phyloP scores from a whole-genome alignment of 345 rosid genomes.

The Corchorus olitorius region DNA sequence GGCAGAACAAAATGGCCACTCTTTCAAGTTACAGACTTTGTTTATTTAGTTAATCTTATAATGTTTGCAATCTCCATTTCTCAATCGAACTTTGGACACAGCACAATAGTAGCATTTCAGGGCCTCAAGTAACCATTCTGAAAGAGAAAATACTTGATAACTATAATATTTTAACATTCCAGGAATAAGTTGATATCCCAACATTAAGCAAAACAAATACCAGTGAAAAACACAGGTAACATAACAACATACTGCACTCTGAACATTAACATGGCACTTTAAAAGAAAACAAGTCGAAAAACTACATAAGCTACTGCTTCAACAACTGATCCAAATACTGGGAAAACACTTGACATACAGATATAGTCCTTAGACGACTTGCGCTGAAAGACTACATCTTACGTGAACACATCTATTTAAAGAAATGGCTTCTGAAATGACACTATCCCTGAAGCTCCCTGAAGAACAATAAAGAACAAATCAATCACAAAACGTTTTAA shows the following conservation, averaged over 20 bases:
- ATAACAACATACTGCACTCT: not conserved
- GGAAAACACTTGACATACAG: not conserved
- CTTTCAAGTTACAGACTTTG: too few relatives aligned
- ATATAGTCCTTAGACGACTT: constrained; percentile 19
- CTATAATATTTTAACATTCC: not conserved
- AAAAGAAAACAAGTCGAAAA: not conserved
- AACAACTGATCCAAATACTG: constrained; percentile 7
- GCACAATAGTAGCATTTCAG: not conserved
- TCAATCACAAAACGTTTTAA: not conserved
- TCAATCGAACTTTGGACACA: not conserved
- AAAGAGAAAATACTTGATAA: not conserved
- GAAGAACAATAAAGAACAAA: constrained; percentile 4
- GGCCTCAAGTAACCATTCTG: not conserved
- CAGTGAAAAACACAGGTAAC: not conserved
- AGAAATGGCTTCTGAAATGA: constrained; percentile 22
- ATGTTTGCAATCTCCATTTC: not conserved
- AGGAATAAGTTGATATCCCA: not conserved
- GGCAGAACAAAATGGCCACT: too few relatives aligned
- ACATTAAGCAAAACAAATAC: not conserved
- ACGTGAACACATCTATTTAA: constrained; percentile 19
- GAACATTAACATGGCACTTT: not conserved
- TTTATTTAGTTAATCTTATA: too few relatives aligned
- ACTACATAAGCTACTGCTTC: constrained; percentile 8
- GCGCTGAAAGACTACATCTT: constrained; percentile 14
- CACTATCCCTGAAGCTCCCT: constrained; percentile 28